A percentile compares a stretch with the other conserved stretches of the same genome.
phyloP scores from a whole-genome alignment of 352 stramenopile genomes.

The Pythium dissotocum region DNA sequence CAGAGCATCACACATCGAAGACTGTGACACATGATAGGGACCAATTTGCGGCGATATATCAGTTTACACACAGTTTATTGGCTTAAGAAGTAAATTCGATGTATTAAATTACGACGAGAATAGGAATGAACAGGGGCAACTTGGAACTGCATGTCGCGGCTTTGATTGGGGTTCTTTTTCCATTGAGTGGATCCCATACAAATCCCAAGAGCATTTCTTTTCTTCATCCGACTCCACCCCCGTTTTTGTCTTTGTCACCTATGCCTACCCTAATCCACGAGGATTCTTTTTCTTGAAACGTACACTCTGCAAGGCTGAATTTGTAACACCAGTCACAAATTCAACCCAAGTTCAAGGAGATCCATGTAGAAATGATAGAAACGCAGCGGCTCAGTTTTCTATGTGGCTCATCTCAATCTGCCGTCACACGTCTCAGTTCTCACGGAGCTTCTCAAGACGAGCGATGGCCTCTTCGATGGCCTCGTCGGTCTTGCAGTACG shows the following conservation, averaged over 20 bases:
- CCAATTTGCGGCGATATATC: background rate
- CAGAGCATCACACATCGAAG: background rate
- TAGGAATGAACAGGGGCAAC: background rate
- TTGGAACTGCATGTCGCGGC: conserved; percentile 4
- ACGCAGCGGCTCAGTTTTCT: background rate
- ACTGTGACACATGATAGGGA: background rate
- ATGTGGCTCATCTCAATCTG: background rate
- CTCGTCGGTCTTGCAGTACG: conserved; percentile 96
- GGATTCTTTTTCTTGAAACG: conserved; percentile 27
- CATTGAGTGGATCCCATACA: background rate
- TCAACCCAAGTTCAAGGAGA: background rate
- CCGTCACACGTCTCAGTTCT: background rate
- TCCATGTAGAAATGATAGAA: background rate
- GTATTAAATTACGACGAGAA: background rate
- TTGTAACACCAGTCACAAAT: background rate
- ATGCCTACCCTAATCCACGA: conserved; percentile 16
- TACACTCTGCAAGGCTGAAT: background rate
- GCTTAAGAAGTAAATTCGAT: background rate
- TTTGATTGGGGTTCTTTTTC: conserved; percentile 22
- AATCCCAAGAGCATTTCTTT: background rate
- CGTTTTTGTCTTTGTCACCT: background rate
- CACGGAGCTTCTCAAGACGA: conserved; percentile 36
- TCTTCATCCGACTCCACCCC: background rate
- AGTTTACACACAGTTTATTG: background rate
- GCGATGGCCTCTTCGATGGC: conserved; percentile 87